A percentile compares a stretch with the other conserved stretches of the same genome.
Evolutionary conservation across 2,329 filamentous ascomycete species (phyloP).

Genomic region (Pseudogymnoascus sp.): DNA sequence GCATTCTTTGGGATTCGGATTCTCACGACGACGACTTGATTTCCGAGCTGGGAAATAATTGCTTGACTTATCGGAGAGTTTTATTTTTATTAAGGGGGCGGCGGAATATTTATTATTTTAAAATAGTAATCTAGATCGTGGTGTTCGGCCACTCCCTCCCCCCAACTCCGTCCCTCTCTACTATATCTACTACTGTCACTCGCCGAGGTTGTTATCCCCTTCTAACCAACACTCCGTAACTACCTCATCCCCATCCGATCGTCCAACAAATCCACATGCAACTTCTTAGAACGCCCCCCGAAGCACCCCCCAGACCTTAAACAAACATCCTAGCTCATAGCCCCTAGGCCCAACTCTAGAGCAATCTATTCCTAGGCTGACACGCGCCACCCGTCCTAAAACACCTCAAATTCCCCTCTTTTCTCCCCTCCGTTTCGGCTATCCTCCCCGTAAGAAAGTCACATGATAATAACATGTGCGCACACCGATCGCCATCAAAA

Average conservation of each 20-base stretch:
- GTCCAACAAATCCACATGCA: neutral
- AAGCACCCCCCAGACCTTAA: neutral
- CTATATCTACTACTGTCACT: neutral
- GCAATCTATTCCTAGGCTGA: neutral
- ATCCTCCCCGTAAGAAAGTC: neutral
- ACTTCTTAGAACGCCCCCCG: neutral
- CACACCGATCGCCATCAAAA: neutral
- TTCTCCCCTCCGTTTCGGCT: neutral
- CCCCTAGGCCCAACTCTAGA: neutral
- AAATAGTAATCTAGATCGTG: too few relatives aligned
- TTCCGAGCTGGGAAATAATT: neutral
- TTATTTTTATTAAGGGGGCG: neutral
- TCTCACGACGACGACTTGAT: neutral
- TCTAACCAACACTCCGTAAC: neutral
- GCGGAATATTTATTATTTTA: neutral
- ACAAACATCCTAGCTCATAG: neutral
- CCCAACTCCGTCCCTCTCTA: too few relatives aligned
- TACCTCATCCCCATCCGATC: neutral
- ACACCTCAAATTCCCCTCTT: neutral
- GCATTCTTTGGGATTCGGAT: neutral
- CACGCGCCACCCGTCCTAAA: neutral
- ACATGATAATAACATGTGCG: constrained; percentile 1
- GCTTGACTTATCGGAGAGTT: neutral
- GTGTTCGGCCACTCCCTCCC: too few relatives aligned
- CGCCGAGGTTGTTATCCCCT: neutral